Evolutionary conservation across 495 filamentous ascomycete species (phyloP).

Genomic region (Neurospora tetrasperma): DNA sequence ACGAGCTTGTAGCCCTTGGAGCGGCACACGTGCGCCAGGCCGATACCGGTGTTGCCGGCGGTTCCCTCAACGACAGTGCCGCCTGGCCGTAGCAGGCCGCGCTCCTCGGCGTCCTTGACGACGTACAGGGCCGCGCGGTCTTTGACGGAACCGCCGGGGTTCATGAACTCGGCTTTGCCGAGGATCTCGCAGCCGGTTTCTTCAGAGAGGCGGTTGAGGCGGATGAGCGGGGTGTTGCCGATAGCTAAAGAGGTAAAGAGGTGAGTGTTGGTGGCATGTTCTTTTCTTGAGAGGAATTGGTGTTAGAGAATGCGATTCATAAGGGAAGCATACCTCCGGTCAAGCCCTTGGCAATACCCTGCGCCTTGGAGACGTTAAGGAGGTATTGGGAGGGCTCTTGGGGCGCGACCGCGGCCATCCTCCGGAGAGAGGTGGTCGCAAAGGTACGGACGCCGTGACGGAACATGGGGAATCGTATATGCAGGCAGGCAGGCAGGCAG

Average conservation of each 20-base stretch:
- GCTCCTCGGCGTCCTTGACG: slow-evolving; percentile 85
- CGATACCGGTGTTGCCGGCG: slow-evolving; percentile 96
- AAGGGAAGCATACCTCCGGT: slow-evolving; percentile 57
- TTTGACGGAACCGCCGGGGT: slow-evolving; percentile 93
- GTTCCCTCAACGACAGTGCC: slow-evolving; percentile 96
- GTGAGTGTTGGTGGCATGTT: background rate
- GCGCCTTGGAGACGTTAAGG: slow-evolving; percentile 60
- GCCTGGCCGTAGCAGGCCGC: slow-evolving; percentile 67
- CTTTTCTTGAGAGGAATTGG: too few relatives aligned
- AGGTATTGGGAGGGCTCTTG: slow-evolving; percentile 27
- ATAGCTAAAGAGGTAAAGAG: slow-evolving; percentile 52
- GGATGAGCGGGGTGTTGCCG: slow-evolving; percentile 92
- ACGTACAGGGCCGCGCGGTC: slow-evolving; percentile 94
- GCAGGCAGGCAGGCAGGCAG: background rate
- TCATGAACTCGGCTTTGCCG: slow-evolving; percentile 97
- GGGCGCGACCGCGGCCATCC: slow-evolving; percentile 12
- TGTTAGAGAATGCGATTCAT: background rate
- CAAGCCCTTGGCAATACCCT: slow-evolving; percentile 73
- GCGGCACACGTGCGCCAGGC: slow-evolving; percentile 91
- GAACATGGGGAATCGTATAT: slow-evolving; percentile 31
- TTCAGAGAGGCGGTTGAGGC: slow-evolving; percentile 75
- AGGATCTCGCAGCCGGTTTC: slow-evolving; percentile 91
- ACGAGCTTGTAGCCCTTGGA: slow-evolving; percentile 88
- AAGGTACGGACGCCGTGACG: slow-evolving; percentile 41
- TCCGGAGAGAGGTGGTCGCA: slow-evolving; percentile 36